Percentiles rank a stretch among this genome's conserved stretches.
Evolutionary conservation across 257 asterid species (phyloP).

Genomic region (Rauvolfia tetraphylla): DNA sequence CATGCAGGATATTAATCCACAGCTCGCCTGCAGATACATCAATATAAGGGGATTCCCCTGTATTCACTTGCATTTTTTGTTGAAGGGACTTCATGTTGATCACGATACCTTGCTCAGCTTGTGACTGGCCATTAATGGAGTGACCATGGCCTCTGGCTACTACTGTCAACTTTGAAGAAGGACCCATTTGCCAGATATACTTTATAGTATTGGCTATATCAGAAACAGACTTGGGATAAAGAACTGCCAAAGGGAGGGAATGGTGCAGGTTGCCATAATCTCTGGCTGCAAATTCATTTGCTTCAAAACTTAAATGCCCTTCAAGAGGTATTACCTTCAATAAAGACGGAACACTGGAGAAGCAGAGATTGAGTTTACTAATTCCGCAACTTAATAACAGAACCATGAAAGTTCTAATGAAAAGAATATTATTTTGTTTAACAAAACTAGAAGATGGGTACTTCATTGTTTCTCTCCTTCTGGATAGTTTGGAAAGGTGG

Average conservation of each 20-base stretch:
- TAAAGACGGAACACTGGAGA: conserved; percentile 33
- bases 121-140: conserved; percentile 75
- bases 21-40: conserved; percentile 76
- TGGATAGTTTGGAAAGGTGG: conserved; percentile 19
- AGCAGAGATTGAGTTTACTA: conserved; percentile 32
- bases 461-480: conserved; percentile 29
- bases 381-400: conserved; percentile 45
- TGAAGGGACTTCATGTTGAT: conserved; percentile 62
- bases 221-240: conserved; percentile 63
- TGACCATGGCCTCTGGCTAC: conserved; percentile 89
- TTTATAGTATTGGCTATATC: conserved; percentile 60
- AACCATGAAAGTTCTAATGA: conserved; percentile 29
- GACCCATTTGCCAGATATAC: conserved; percentile 77
- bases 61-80: conserved; percentile 50
- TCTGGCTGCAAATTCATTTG: conserved; percentile 61
- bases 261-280: conserved; percentile 77
- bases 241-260: conserved; percentile 66
- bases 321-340: conserved; percentile 39
- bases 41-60: conserved; percentile 48
- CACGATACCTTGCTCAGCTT: conserved; percentile 68
- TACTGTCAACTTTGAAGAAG: conserved; percentile 50
- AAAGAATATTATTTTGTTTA: conserved; percentile 31
- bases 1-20: conserved; percentile 76
- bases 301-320: conserved; percentile 53
- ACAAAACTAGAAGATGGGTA: conserved; percentile 17